Base-by-base conservation (phyloP, 225 moss, liverwort and hornwort genomes). In the Pseudisothecium myosuroides region DNA sequence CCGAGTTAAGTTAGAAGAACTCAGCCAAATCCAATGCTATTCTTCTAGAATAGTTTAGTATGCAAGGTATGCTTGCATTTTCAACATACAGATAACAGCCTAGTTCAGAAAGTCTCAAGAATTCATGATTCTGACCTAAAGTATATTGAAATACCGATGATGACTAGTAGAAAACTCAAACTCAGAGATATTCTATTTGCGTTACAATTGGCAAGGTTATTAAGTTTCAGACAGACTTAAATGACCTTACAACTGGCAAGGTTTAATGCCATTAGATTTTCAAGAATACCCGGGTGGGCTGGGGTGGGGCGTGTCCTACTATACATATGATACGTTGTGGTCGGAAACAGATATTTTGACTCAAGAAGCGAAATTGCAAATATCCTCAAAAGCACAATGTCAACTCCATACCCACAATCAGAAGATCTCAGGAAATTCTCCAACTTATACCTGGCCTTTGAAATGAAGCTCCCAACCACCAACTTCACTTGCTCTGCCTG, bases 381-480 rank as follows among this genome's bases (percentile, higher is more conserved):
- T 32, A 61, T 86, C 63, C 76, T 86, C 63, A 86, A 63, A 76
- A n/a, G 76, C 49, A 86, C 19, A 50, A 76, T 29, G 27, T 50
- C 50, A 61, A 76, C 50, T 62, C 47, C 62, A 50, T 49, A 62
- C 50, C 62, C 58, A 58, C 58, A 79, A 56, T 79, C 79, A 58
- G 26, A 56, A 67, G 54, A 67, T 45, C 78, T 67, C 34, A 80
- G 58, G 31, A 78, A 55, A 52, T 55, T 59, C 39, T 80, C 39
- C 39, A 88, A 56, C 54, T 62, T 69, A 85, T 92, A 97, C 97
- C 96, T 95, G 94, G 67, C 90, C 84, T 87, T 95, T 95, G 82
- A 95, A 71, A 82, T 97, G 94, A 87, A 97, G 90, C 88, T 96
- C 95, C 98, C 98, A 99, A 87, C 87, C 92, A 83, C 91, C 97